Evolutionary conservation across 2,329 filamentous ascomycete genomes (phyloP), one percentile per base, ranked within the genome.

Genomic region (Microdochium trichocladiopsis): DNA sequence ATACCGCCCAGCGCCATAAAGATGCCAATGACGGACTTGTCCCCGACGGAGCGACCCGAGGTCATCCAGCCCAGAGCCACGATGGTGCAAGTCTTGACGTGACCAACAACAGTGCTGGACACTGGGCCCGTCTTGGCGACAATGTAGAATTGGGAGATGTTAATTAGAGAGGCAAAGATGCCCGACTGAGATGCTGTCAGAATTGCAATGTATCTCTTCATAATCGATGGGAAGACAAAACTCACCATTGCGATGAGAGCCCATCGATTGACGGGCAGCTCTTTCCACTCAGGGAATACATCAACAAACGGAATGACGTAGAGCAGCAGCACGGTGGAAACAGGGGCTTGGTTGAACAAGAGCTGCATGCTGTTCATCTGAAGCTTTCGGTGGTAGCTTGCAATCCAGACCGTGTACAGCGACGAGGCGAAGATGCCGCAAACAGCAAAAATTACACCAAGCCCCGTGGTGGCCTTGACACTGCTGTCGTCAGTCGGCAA

Each of bases 341-440:
- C 70, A 2, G 84, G 83, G 2, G 84, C 81, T 66, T 87, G 84
- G 66, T 86, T 87, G 68, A 82, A 81, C 11, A 88, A 73, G 28
- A 88, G 70, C 69, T 88, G 85, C 77, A 86, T 84, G 66, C 82
- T 86, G 57, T 77, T 79, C 70, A 87, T 82, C 55, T 83, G 75
- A 22, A 87, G 73, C 66, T 80, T 84, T 55, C 80, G 77, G 64
- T 86, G 82, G 62, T 83, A 87, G 60, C 76, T 78, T 50, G 79
- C 76, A 61, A 87, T 85, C 82, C 82, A 86, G 54, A 87, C 79
- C 0, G 84, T 87, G 65, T 88, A 88, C 16, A 87, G 66, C 2
- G 82, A 83, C 28, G 81, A 86, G 16, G 83, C 82, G 50, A 85
- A 74, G 11, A 87, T 83, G 49, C 84, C 84, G 2, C 68, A 60